A percentile compares a stretch with the other conserved stretches of the same genome.
Conservation (phyloP, 2,329 filamentous ascomycete genomes). For the Zasmidium angulare region DNA sequence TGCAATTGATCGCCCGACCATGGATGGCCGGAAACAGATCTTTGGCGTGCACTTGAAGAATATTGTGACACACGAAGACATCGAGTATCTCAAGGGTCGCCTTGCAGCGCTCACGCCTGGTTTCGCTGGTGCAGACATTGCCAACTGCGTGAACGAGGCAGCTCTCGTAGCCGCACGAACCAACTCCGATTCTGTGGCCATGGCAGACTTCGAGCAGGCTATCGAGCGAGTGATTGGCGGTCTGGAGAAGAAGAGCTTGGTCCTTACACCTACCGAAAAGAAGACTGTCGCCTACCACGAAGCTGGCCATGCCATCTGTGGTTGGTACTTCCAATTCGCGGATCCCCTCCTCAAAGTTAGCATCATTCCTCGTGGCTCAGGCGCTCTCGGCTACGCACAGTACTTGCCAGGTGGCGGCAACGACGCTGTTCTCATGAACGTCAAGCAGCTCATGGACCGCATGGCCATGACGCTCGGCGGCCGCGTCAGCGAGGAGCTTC, state of each 20-base stretch:
- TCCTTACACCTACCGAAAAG: constrained; percentile 92
- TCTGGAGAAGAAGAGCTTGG: constrained; percentile 94
- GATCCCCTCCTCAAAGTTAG: constrained; percentile 97
- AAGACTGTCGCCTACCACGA: constrained; percentile 96
- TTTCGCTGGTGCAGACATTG: constrained; percentile 96
- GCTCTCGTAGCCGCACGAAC: constrained; percentile 87
- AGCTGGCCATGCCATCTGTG: constrained; percentile 95
- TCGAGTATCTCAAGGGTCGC: constrained; percentile 83
- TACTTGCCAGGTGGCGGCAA: constrained; percentile 88
- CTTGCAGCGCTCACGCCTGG: constrained; percentile 90
- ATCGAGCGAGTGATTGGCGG: constrained; percentile 97
- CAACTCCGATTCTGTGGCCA: constrained; percentile 75
- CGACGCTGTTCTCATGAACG: constrained; percentile 94
- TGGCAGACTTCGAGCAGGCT: constrained; percentile 93
- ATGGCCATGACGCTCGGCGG: constrained; percentile 99
- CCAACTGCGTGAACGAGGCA: constrained; percentile 97
- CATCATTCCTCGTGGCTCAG: constrained; percentile 94
- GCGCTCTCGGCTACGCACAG: constrained; percentile 91
- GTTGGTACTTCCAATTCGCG: constrained; percentile 96
- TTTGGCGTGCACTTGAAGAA: constrained; percentile 93
- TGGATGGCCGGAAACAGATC: constrained; percentile 94
- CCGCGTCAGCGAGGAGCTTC: constrained; percentile 90
- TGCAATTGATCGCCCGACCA: constrained; percentile 88
- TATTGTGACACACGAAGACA: constrained; percentile 88
- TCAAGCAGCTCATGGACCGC: constrained; percentile 94